Conservation (phyloP, 176 grass and related monocot species). For the Aegilops sharonensis region DNA sequence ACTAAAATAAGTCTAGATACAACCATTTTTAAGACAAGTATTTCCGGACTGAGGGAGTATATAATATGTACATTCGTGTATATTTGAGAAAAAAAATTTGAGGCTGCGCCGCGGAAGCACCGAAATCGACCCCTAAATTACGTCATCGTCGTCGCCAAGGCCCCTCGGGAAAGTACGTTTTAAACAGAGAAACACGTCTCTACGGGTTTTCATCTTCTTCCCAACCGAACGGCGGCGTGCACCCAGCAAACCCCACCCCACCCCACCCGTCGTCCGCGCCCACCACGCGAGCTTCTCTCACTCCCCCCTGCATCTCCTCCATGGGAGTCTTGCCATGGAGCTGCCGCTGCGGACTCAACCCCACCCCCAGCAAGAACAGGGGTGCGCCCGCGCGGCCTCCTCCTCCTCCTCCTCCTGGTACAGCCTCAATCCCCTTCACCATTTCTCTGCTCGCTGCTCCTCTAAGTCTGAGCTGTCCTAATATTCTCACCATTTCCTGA, state of each 20-base stretch:
- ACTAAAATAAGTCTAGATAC: too few relatives aligned
- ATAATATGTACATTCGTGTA: too few relatives aligned
- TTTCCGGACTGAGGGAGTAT: too few relatives aligned
- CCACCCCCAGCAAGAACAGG: constrained; percentile 13
- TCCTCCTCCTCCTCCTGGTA: constrained; percentile 1
- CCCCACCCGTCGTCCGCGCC: neutral
- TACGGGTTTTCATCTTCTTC: neutral
- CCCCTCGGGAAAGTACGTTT: too few relatives aligned
- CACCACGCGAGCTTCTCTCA: neutral
- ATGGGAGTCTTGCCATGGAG: constrained; percentile 30
- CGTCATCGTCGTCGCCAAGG: too few relatives aligned
- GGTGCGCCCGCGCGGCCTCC: neutral
- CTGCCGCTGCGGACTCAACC: constrained; percentile 32
- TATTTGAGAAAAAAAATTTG: too few relatives aligned
- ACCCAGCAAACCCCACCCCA: neutral
- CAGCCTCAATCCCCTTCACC: neutral
- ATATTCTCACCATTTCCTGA: neutral
- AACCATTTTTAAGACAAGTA: too few relatives aligned
- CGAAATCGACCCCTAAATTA: too few relatives aligned
- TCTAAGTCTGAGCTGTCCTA: neutral
- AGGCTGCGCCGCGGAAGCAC: too few relatives aligned
- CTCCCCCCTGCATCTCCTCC: neutral
- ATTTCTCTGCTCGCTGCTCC: neutral
- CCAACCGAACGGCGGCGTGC: neutral
- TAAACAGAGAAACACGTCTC: too few relatives aligned